Evolutionary conservation across 2,329 filamentous ascomycete species (phyloP), one percentile per base, ranked within the genome.

Genomic region (Drechslera avenae): DNA sequence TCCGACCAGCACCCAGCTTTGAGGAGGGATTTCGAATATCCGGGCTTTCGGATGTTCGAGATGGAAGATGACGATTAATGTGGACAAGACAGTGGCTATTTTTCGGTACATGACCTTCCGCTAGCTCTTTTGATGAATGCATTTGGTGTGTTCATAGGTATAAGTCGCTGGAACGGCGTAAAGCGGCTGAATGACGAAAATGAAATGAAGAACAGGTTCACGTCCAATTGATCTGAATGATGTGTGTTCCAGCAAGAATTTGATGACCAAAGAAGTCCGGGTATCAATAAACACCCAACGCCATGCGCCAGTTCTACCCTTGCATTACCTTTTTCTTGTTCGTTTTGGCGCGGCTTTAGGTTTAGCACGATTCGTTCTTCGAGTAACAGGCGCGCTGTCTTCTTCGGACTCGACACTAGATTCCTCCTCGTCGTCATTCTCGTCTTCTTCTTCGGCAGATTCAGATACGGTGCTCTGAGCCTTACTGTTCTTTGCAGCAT

Each of bases 381-480:
- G 55, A 16, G 68, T 72, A 33, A 60, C 67, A 9, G 68, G 68
- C 18, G 68, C 69, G n/a, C 62, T 68, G 12, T 73, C 71, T 40
- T 66, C 54, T 32, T 59, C 63, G 6, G 67, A 71, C 33, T 69
- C 68, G 8, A 59, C 52, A 42, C 60, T 72, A 14, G 62, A 65
- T 47, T 68, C 66, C 17, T 68, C 64, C 13, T 67, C 65, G 5
- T 69, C 67, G 12, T 66, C 68, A 10, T 70, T 66, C 5, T 68
- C 60, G 4, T 72, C 66, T 6, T 78, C 67, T 50, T 79, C 75
- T 23, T 78, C 74, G 3, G 67, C 67, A n/a, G 66, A 64, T n/a
- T 68, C 67, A 31, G 67, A 70, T 9, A 65, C 64, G 19, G 63
- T 62, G 18, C 68, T 66, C 39, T 70, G 67, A 12, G 67, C 59